Evolutionary conservation across 2,329 filamentous ascomycete genomes (phyloP), one percentile per base, ranked within the genome.

Genomic region (Grosmannia clavigera): DNA sequence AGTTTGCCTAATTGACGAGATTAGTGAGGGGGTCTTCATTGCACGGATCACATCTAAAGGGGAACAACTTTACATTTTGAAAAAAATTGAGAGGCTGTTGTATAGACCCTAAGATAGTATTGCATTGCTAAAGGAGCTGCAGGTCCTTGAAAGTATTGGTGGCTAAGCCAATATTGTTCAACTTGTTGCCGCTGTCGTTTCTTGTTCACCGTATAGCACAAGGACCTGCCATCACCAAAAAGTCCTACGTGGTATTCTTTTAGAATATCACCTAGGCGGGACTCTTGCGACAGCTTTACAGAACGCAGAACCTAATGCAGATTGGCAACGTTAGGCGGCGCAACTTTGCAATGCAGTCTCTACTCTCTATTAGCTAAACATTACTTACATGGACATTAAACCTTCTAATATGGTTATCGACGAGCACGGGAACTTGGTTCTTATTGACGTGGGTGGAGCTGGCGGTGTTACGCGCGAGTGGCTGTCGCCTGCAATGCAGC

Each of bases 321-420:
- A 40, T 27, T 64, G 60, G 64, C 60, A 66, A 38, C 51, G 62
- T 9, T 66, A 60, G 53, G 67, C 66, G 10, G 43, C 67, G 1
- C 60, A 66, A 61, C 64, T 65, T 16, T 63, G 65, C 22, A 22
- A 29, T 14, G 58, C 62, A 54, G 64, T 67, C 40, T 29, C 29
- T 31, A 2, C 50, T n/a, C 55, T 68, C 40, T 65, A 69, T 61
- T 5, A 58, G 19, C 12, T n/a, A 14, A 62, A 61, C 19, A 61
- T 67, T 52, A 54, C 64, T 7, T 61, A 68, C 59, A 66, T 68
- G 62, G 65, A 68, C 61, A 55, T 66, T 29, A 67, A 68, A 55
- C 63, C 63, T 29, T 54, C 16, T 35, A 67, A 68, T 25, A 62
- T 66, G 48, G 60, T 66, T 33, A 51, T 67, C 38, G 63, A 57